A percentile compares a stretch with the other conserved stretches of the same genome.
Evolutionary conservation across 2,329 filamentous ascomycete genomes (phyloP).

Genomic region (Neonectria ditissima): DNA sequence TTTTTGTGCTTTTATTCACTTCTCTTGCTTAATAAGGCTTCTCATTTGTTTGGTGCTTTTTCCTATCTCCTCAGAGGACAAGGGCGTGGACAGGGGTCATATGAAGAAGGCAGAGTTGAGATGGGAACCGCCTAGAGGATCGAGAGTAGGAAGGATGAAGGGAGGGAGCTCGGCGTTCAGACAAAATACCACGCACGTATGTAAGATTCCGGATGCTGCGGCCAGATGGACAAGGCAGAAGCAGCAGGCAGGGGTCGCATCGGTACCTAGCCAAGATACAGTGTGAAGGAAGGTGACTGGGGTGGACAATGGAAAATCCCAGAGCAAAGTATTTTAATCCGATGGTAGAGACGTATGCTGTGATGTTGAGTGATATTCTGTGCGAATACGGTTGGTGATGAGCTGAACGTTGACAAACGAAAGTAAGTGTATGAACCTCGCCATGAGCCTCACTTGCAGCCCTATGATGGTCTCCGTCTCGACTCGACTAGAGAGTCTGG

Average conservation of each 20-base stretch:
- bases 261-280: slow-evolving; percentile 29
- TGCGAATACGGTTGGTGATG: neutral
- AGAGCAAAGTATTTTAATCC: slow-evolving; percentile 24
- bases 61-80: slow-evolving; percentile 9
- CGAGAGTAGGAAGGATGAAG: slow-evolving; percentile 20
- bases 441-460: neutral
- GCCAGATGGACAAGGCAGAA: slow-evolving; percentile 22
- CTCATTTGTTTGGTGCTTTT: slow-evolving; percentile 37
- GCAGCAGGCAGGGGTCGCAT: slow-evolving; percentile 30
- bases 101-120: slow-evolving; percentile 22
- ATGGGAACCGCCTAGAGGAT: slow-evolving; percentile 22
- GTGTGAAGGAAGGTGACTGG: slow-evolving; percentile 26
- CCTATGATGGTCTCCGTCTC: neutral
- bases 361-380: neutral
- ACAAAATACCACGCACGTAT: slow-evolving; percentile 44
- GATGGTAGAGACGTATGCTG: neutral
- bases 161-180: slow-evolving; percentile 45
- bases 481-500: neutral
- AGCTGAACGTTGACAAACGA: no score
- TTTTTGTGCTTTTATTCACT: slow-evolving; percentile 33
- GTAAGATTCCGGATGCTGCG: slow-evolving; percentile 44
- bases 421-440: neutral
- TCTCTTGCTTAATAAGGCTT: slow-evolving; percentile 29
- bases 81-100: slow-evolving; percentile 21
- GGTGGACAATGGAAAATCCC: slow-evolving; percentile 28